phyloP scores from a whole-genome alignment of 345 rosid species.

The Sonneratia caseolaris region DNA sequence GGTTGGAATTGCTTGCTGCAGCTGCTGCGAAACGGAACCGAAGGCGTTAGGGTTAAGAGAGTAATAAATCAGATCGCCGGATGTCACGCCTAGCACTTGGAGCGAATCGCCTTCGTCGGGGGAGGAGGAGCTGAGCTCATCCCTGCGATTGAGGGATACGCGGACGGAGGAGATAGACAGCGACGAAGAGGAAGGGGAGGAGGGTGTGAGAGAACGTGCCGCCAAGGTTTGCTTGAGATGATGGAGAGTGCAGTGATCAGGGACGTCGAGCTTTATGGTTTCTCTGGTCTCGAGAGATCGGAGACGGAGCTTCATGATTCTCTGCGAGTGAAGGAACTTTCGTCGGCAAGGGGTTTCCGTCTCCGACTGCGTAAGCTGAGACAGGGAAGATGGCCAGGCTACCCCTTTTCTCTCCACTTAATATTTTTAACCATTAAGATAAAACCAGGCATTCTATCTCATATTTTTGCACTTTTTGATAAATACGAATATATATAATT shows the following conservation, averaged over 20 bases:
- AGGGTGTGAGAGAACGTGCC: constrained; percentile 1
- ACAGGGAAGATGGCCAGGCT: not conserved
- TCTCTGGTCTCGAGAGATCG: constrained; percentile 42
- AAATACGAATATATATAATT: no score
- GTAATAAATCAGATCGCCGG: constrained; percentile 66
- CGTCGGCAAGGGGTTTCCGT: no score
- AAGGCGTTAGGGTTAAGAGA: constrained; percentile 25
- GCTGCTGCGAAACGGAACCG: constrained; percentile 2
- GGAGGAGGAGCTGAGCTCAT: constrained; percentile 41
- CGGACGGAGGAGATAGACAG: constrained; percentile 16
- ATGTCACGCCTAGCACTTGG: constrained; percentile 46
- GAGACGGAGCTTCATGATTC: constrained; percentile 55
- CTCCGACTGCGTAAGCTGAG: no score
- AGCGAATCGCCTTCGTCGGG: constrained; percentile 31
- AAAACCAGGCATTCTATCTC: no score
- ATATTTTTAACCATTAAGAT: not conserved
- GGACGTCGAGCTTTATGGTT: constrained; percentile 42
- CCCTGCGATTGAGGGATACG: constrained; percentile 62
- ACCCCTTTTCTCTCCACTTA: not conserved
- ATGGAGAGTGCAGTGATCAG: constrained; percentile 19
- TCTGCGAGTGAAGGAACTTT: not conserved
- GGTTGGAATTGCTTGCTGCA: not conserved
- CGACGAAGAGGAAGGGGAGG: constrained; percentile 1
- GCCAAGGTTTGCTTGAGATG: constrained; percentile 32
- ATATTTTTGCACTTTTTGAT: no score